Base-by-base conservation (phyloP, 2,329 filamentous ascomycete species). In the Cladophialophora psammophila region DNA sequence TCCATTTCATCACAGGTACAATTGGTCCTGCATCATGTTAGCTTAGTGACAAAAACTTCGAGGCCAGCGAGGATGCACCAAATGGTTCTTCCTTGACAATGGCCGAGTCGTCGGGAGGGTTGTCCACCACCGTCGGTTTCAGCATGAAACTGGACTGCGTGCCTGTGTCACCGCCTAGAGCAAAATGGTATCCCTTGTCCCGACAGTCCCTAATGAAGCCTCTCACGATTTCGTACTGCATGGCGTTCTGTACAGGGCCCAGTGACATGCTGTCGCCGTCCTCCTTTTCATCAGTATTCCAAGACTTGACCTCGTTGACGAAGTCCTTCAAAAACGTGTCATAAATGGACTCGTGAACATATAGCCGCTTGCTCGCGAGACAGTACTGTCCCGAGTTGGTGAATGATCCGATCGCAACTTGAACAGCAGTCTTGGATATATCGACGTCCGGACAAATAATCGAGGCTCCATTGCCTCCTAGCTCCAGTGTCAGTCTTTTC, bases 371-470 rank as follows among this genome's bases (percentile, higher is more conserved):
- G 0, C 86, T 89, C 5, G 87, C 86, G 5, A 86, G 87, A 78
- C 88, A 90, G 18, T 89, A 83, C 75, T 90, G 88, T 15, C 88
- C 88, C 73, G 84, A 81, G 75, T 90, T 84, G 64, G 84, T 12
- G 18, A 63, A 34, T 20, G 32, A 38, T 13, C 34, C 60, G 12
- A 63, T 42, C 60, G 55, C 15, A 26, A 26, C 26, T 15, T 38
- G 85, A 88, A 2, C 87, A 87, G 0, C 87, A 89, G 76, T 90
- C 90, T 69, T 80, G 82, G 73, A 90, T 84, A 53, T 73, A 67
- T 90, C 87, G 3, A 88, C 88, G 72, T 90, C 88, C 6, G 84
- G 81, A 67, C 90, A 90, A 5, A 90, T 84, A 12, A 90, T 74
- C 1, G 89, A 78, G 0, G 88, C 87, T 4, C 84, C 88, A 77